A percentile compares a stretch with the other conserved stretches of the same genome.
Conservation (phyloP, 495 filamentous ascomycete genomes). For the Aspergillus kassunensis region DNA sequence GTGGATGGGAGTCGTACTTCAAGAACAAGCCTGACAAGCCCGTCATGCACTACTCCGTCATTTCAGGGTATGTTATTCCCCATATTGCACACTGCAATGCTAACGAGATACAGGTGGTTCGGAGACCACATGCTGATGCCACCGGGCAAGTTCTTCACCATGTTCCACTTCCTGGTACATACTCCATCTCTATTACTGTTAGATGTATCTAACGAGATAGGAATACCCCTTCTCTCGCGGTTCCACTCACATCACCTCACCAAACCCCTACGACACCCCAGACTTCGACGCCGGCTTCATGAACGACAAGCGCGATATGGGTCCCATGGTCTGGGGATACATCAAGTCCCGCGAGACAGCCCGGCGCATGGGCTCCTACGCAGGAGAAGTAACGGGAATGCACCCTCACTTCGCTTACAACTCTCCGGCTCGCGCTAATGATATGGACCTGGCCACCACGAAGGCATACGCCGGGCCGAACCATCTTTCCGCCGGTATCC, state of each 20-base stretch:
- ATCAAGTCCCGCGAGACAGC: constrained; percentile 84
- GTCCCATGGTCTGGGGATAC: constrained; percentile 80
- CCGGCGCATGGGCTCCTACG: constrained; percentile 71
- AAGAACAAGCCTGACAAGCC: constrained; percentile 84
- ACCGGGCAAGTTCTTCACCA: constrained; percentile 77
- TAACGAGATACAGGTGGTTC: constrained; percentile 27
- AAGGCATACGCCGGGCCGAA: constrained; percentile 70
- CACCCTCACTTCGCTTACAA: constrained; percentile 61
- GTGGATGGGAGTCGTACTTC: constrained; percentile 77
- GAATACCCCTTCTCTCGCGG: constrained; percentile 80
- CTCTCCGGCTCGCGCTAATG: constrained; percentile 61
- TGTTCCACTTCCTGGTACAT: constrained; percentile 76
- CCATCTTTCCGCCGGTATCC: constrained; percentile 69
- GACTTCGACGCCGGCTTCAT: constrained; percentile 85
- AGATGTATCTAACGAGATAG: constrained; percentile 4
- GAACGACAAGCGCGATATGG: constrained; percentile 82
- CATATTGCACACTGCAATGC: neutral
- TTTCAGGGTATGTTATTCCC: constrained; percentile 48
- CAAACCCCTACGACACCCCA: constrained; percentile 67
- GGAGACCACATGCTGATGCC: constrained; percentile 72
- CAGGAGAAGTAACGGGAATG: constrained; percentile 69
- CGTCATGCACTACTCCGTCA: constrained; percentile 76
- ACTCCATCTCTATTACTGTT: neutral
- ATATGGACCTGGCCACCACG: constrained; percentile 71
- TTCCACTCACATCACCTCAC: constrained; percentile 63